phyloP scores from a whole-genome alignment of 2,329 filamentous ascomycete genomes.

The Fusarium sp. region DNA sequence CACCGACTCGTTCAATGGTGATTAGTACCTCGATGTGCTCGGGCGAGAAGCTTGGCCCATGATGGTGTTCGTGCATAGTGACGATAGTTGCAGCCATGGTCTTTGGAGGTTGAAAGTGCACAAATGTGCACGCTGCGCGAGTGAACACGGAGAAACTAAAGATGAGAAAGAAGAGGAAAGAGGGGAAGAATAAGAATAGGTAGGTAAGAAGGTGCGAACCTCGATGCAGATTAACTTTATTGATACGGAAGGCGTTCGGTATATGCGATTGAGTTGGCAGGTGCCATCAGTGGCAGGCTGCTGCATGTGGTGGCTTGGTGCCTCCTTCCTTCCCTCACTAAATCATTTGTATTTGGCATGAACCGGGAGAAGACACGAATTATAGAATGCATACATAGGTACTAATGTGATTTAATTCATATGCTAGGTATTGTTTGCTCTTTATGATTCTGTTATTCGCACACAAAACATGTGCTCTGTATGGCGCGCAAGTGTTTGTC shows the following conservation, averaged over 20 bases:
- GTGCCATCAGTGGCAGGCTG: slow-evolving; percentile 37
- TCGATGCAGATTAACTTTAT: slow-evolving; percentile 1
- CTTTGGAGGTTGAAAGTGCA: slow-evolving; percentile 5
- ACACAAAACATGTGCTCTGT: neutral
- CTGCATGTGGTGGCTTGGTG: slow-evolving; percentile 22
- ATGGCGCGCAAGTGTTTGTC: neutral
- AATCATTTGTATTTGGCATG: slow-evolving; percentile 3
- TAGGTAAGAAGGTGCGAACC: neutral
- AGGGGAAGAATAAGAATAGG: neutral
- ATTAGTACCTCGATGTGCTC: slow-evolving; percentile 61
- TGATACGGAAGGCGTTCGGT: slow-evolving; percentile 12
- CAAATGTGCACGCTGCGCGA: slow-evolving; percentile 9
- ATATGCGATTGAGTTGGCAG: slow-evolving; percentile 33
- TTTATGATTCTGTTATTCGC: neutral
- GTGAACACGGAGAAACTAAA: slow-evolving; percentile 1
- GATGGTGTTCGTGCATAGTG: slow-evolving; percentile 34
- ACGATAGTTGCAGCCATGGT: slow-evolving; percentile 3
- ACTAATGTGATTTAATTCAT: neutral
- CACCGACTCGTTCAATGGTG: slow-evolving; percentile 66
- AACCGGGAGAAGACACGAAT: neutral
- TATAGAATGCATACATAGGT: neutral
- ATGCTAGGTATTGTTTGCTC: neutral
- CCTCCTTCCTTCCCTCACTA: slow-evolving; percentile 7
- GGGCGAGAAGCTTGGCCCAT: slow-evolving; percentile 48
- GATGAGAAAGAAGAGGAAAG: neutral